phyloP scores from a whole-genome alignment of 2,329 filamentous ascomycete species.

The Fusarium armeniacum region DNA sequence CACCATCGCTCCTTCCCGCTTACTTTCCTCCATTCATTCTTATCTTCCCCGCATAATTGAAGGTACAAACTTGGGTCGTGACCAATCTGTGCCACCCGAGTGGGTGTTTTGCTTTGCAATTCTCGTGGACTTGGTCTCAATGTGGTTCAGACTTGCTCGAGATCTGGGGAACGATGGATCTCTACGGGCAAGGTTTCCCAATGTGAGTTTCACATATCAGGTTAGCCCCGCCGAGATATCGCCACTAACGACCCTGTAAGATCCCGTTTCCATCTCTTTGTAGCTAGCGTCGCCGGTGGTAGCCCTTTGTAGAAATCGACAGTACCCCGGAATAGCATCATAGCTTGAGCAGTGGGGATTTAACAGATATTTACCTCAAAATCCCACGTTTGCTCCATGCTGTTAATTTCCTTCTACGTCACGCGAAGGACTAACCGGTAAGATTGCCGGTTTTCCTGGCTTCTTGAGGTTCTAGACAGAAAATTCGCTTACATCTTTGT shows the following conservation, averaged over 20 bases:
- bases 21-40: slow-evolving; percentile 13
- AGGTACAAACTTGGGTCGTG: slow-evolving; percentile 20
- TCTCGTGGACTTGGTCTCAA: slow-evolving; percentile 37
- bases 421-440: slow-evolving; percentile 40
- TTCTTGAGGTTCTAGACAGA: slow-evolving; percentile 20
- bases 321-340: slow-evolving; percentile 38
- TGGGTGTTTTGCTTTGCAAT: slow-evolving; percentile 38
- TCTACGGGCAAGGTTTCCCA: slow-evolving; percentile 44
- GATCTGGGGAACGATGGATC: slow-evolving; percentile 43
- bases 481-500: slow-evolving; percentile 9
- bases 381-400: slow-evolving; percentile 41
- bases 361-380: slow-evolving; percentile 21
- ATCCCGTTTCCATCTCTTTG: neutral
- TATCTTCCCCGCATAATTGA: slow-evolving; percentile 39
- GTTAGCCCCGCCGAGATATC: slow-evolving; percentile 45
- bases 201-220: slow-evolving; percentile 19
- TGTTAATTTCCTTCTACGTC: slow-evolving; percentile 41
- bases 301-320: slow-evolving; percentile 1
- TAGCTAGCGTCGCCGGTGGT: slow-evolving; percentile 44
- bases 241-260: neutral
- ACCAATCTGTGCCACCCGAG: slow-evolving; percentile 46
- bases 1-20: slow-evolving; percentile 25
- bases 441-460: slow-evolving; percentile 9
- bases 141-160: slow-evolving; percentile 40
- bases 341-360: slow-evolving; percentile 41